These are phyloP conservation scores for Coprinopsis cinerea DNA, from an alignment of 768 basidiomycete genomes.

Conservation along the genomic window DNA sequence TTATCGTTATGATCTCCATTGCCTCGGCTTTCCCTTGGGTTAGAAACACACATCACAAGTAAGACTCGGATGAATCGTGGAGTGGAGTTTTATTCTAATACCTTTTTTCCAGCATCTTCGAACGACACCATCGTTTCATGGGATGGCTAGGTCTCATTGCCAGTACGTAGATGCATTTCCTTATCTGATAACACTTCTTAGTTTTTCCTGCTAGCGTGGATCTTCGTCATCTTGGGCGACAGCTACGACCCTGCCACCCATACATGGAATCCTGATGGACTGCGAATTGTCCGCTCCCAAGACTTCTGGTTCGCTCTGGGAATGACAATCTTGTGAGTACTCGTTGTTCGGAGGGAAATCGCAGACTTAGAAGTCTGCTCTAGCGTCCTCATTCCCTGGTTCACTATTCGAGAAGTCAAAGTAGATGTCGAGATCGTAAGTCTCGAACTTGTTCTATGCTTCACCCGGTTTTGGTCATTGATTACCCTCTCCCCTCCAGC, in stretches of 20 bases:
- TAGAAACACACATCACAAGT: constrained; percentile 80
- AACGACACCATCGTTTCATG: constrained; percentile 76
- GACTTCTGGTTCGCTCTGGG: constrained; percentile 75
- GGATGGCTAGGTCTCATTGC: constrained; percentile 61
- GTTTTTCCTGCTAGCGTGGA: constrained; percentile 38
- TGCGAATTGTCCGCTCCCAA: constrained; percentile 59
- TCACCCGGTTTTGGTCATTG: background rate
- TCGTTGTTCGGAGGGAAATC: constrained; percentile 18
- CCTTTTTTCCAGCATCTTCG: constrained; percentile 51
- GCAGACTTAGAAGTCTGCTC: background rate
- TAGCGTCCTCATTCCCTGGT: constrained; percentile 72
- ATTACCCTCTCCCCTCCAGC: constrained; percentile 31
- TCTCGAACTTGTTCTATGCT: background rate
- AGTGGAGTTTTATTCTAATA: constrained; percentile 3
- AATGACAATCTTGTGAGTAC: constrained; percentile 75
- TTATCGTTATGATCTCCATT: constrained; percentile 57
- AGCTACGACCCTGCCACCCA: constrained; percentile 52
- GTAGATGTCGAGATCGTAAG: constrained; percentile 74
- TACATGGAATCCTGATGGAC: constrained; percentile 55
- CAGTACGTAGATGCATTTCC: constrained; percentile 35
- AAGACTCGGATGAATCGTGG: constrained; percentile 15
- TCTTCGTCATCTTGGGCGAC: constrained; percentile 66
- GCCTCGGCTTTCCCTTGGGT: constrained; percentile 73
- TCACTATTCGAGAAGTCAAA: constrained; percentile 67
- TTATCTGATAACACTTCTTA: background rate